A percentile compares a stretch with the other conserved stretches of the same genome.
These are phyloP conservation scores for Selenicereus undatus DNA, from an alignment of 148 eudicot species.

Conservation along the genomic window DNA sequence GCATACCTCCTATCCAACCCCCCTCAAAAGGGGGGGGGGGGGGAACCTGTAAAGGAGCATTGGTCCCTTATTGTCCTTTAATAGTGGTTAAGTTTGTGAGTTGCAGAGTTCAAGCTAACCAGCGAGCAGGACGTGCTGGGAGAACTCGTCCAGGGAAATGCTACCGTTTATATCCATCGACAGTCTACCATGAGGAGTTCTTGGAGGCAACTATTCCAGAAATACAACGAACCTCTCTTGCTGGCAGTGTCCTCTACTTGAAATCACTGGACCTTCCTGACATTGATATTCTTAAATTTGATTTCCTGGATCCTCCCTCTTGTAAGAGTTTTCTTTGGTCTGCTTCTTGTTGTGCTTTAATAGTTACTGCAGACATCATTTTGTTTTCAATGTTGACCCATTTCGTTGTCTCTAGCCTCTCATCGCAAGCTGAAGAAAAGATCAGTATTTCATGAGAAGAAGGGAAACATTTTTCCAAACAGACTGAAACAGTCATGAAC, in stretches of 20 bases:
- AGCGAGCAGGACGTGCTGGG: constrained; percentile 98
- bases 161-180: constrained; percentile 74
- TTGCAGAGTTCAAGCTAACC: constrained; percentile 92
- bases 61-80: not conserved
- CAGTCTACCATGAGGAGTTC: constrained; percentile 70
- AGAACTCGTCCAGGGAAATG: constrained; percentile 98
- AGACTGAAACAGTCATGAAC: not conserved
- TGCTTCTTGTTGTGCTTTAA: constrained; percentile 2
- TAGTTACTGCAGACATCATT: not conserved
- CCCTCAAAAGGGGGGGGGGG: too few species aligned
- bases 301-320: constrained; percentile 89
- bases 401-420: not conserved
- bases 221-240: constrained; percentile 90
- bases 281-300: constrained; percentile 89
- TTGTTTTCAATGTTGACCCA: not conserved
- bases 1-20: not conserved
- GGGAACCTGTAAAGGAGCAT: not conserved
- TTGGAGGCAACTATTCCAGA: constrained; percentile 93
- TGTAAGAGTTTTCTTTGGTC: constrained; percentile 35
- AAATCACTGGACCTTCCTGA: constrained; percentile 92
- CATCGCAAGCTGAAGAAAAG: not conserved
- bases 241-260: constrained; percentile 91
- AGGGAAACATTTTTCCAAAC: not conserved
- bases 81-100: not conserved
- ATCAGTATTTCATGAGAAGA: not conserved